phyloP scores from a whole-genome alignment of 176 grass and related monocot species.

The Bonia amplexicaulis region DNA sequence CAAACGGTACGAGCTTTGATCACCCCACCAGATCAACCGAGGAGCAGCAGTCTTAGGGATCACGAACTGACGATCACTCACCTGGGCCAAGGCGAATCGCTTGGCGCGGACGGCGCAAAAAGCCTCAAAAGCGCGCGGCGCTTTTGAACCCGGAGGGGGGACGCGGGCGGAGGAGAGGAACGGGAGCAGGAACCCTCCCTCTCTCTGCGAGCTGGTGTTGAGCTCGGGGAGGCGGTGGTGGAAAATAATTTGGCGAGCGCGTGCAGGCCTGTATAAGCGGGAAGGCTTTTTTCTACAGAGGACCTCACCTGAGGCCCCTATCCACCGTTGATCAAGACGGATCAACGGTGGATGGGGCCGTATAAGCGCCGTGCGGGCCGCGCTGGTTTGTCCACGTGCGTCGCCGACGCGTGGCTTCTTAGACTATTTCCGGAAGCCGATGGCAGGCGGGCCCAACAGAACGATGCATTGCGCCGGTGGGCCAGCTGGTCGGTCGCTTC shows the following conservation, averaged over 20 bases:
- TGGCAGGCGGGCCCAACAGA: slow-evolving; percentile 18
- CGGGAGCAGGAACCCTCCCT: not conserved
- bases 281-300: no score
- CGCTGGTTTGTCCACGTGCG: slow-evolving; percentile 13
- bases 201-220: not conserved
- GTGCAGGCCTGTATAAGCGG: not conserved
- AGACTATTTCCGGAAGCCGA: not conserved
- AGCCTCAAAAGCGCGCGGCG: not conserved
- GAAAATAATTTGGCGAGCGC: not conserved
- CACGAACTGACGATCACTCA: not conserved
- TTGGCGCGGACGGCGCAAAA: not conserved
- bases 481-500: not conserved
- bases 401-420: slow-evolving; percentile 33
- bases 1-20: not conserved
- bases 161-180: slow-evolving; percentile 8
- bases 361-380: slow-evolving; percentile 4
- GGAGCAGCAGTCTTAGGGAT: not conserved
- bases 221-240: not conserved
- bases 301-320: no score
- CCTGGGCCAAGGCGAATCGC: slow-evolving; percentile 22
- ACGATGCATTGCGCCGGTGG: not conserved
- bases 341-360: no score
- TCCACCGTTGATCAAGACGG: no score
- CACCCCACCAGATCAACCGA: not conserved
- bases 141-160: not conserved